A percentile compares a stretch with the other conserved stretches of the same genome.
Conservation (phyloP, 257 asterid genomes). For the Echium plantagineum region DNA sequence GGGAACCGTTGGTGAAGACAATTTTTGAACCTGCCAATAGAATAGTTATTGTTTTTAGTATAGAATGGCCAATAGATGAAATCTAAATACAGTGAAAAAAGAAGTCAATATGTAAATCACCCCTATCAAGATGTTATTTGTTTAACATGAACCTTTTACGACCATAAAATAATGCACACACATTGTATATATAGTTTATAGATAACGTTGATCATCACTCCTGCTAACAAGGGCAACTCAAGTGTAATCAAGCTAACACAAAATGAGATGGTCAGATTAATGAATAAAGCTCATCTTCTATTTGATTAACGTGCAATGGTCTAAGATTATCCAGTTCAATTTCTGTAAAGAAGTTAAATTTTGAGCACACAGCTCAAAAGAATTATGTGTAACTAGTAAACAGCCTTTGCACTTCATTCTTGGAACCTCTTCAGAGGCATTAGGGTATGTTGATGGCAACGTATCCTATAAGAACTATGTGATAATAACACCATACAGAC, state of each 20-base stretch:
- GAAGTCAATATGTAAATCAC: background rate
- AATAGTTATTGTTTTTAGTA: background rate
- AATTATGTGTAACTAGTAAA: too few species aligned
- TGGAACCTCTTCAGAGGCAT: too few species aligned
- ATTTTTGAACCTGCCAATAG: constrained; percentile 72
- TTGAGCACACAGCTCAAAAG: too few species aligned
- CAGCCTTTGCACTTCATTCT: too few species aligned
- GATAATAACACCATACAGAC: background rate
- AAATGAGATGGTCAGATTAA: background rate
- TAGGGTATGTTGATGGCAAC: too few species aligned
- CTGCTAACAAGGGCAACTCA: too few species aligned
- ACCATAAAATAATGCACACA: background rate
- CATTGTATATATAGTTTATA: background rate
- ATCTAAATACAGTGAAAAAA: background rate
- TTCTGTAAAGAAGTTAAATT: too few species aligned
- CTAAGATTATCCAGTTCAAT: too few species aligned
- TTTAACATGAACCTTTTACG: too few species aligned
- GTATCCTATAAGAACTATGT: too few species aligned
- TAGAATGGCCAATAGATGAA: background rate
- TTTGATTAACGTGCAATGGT: background rate
- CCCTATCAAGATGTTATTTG: background rate
- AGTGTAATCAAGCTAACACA: background rate
- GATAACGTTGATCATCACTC: background rate
- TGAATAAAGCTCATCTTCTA: background rate
- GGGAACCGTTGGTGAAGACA: constrained; percentile 88